Evolutionary conservation across 345 rosid species (phyloP), one percentile per base, ranked within the genome.

Genomic region (Theobroma cacao): DNA sequence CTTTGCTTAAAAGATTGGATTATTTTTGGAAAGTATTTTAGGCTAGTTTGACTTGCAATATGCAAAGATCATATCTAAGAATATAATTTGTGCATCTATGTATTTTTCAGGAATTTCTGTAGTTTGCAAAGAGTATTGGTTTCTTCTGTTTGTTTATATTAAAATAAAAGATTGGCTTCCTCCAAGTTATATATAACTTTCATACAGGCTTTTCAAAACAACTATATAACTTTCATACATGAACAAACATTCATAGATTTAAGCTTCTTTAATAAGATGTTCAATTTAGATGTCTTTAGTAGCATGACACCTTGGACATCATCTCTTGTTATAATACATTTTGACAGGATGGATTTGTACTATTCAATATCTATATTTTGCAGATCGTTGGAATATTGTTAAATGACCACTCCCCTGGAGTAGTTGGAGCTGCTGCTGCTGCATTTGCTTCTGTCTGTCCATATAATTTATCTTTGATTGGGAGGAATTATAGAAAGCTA

Each of bases 381-480:
- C 97, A 96, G 99, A 85, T 89, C 77, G 88, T 96, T 79, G 98
- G 97, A 66, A 83, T 87, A 74, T 68, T 96, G 86, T 86, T 96
- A 75, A 89, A 82, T 85, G 99, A 94, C 75, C 84, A 81, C 84
- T 94, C 99, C 24, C 94, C 97, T 80, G 97, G 89, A 62, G 99
- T 96, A 24, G 94, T 96, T 80, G 99, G 99, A 77, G 97, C 97
- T 63, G 97, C 98, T 61, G 99, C 97, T 56, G 90, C 99, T 33
- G 93, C 98, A 45, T 94, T 94, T 86, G 83, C 94, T 81, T 86
- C 94, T 43, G 82, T 94, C 77, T 96, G 99, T 85, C 97, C 99
- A 40, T 89, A 84, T 81, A 94, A 91, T 82, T 92, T 94, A 72
- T 72, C 88, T 62, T 80, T 94, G 77, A 89, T 96, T n/a, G 87